These are phyloP conservation scores for Trichoderma sp. DNA, from an alignment of 2,329 filamentous ascomycete species.

Conservation along the genomic window DNA sequence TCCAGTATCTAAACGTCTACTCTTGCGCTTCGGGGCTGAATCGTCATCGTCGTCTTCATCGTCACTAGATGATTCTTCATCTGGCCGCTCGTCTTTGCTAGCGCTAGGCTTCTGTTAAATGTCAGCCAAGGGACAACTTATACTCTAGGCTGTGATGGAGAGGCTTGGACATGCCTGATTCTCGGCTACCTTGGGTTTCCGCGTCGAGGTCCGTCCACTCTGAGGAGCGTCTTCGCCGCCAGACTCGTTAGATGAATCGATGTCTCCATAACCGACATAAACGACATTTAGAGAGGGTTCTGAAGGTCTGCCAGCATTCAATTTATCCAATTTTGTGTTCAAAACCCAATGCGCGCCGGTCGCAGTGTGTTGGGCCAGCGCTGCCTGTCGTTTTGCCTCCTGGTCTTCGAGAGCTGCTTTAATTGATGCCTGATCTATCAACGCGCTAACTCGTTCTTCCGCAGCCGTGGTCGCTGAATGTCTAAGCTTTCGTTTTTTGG, in stretches of 20 bases:
- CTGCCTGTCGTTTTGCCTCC: slow-evolving; percentile 61
- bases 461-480: slow-evolving; percentile 29
- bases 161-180: neutral
- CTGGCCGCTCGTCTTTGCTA: slow-evolving; percentile 28
- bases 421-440: slow-evolving; percentile 58
- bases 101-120: slow-evolving; percentile 1
- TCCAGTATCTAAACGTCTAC: slow-evolving; percentile 28
- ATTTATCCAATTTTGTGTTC: slow-evolving; percentile 42
- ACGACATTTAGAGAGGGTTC: slow-evolving; percentile 55
- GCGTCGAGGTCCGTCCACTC: slow-evolving; percentile 36
- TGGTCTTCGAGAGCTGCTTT: slow-evolving; percentile 64
- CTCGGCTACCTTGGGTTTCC: slow-evolving; percentile 14
- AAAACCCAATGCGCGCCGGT: slow-evolving; percentile 77
- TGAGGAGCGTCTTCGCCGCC: slow-evolving; percentile 36
- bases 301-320: slow-evolving; percentile 30
- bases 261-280: slow-evolving; percentile 54
- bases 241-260: slow-evolving; percentile 43
- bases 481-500: slow-evolving; percentile 62
- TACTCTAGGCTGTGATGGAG: neutral
- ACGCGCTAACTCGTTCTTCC: slow-evolving; percentile 37
- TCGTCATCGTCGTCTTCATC: slow-evolving; percentile 24
- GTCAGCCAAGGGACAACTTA: slow-evolving; percentile 11
- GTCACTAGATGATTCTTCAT: slow-evolving; percentile 29
- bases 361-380: slow-evolving; percentile 60
- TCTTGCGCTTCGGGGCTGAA: slow-evolving; percentile 29